Base-by-base conservation (phyloP, 768 basidiomycete species). In the Phylloporus arenicola region DNA sequence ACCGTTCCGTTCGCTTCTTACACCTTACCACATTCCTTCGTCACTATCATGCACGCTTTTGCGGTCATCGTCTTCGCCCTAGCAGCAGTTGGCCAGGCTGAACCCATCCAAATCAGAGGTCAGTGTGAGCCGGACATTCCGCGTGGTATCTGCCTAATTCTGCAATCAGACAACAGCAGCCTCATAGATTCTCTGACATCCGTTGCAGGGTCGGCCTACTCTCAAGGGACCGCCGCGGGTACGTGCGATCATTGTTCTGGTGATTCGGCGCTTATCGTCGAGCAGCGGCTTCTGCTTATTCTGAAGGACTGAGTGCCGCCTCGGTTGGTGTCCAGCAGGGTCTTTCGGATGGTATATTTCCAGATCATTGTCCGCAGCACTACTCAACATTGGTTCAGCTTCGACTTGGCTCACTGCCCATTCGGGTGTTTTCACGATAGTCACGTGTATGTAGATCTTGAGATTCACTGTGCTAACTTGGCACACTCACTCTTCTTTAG, bases 141-240 rank as follows among this genome's bases (percentile, higher is more conserved):
- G 39, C 22, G 37, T n/a, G 29, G 8, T 19, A 5, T 17, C 47
- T 34, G 17, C 38, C 61, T 51, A 53, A 51, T 42, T 31, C 39
- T 47, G 25, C 31, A 20, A 1, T 47, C 16, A 54, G 50, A 50
- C 49, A 41, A 51, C 51, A 69, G 54, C 43, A 72, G 69, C 54
- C 56, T 71, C 20, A 56, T 81, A 29, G 58, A 70, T 46, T 70
- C 72, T 7, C 44, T 72, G 17, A 72, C 73, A 12, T 70, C 75
- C 19, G 65, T 53, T 41, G 72, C 56, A 6, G 70, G 34, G 60
- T 59, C 60, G 57, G 71, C 72, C 33, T 64, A 66, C 29, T 56
- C 60, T 4, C 54, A 51, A 4, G 65, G 43, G 20, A 70, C 69
- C n/a, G 57, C 62, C 1, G 53, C 30, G 12, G 68, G 58, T 58